phyloP scores from a whole-genome alignment of 2,329 filamentous ascomycete species.

The Chaetomium strumarium region DNA sequence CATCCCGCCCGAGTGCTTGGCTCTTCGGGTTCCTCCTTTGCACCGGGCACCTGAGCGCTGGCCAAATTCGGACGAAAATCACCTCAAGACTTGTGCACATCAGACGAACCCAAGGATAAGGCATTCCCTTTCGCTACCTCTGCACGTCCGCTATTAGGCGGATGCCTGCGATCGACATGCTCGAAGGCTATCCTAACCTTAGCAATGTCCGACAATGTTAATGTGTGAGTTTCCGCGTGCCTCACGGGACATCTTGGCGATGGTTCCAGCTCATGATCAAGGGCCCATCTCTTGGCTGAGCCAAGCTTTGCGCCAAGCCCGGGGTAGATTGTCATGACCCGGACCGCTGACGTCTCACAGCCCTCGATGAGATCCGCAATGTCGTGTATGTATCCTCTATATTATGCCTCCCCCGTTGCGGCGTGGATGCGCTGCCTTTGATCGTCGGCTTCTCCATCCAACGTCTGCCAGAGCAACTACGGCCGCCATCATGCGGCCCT shows the following conservation, averaged over 20 bases:
- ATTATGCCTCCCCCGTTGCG: not conserved
- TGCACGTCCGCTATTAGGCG: not conserved
- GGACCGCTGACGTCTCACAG: slow-evolving; percentile 28
- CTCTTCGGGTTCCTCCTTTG: slow-evolving; percentile 10
- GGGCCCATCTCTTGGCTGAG: slow-evolving; percentile 22
- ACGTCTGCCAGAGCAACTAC: not conserved
- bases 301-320: slow-evolving; percentile 27
- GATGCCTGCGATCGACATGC: slow-evolving; percentile 15
- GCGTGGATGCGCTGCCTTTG: not conserved
- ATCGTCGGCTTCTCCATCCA: not conserved
- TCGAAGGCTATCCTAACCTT: slow-evolving; percentile 13
- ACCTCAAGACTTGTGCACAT: not conserved
- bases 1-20: slow-evolving; percentile 15
- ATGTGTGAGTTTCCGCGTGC: slow-evolving; percentile 22
- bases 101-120: not conserved
- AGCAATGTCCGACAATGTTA: slow-evolving; percentile 23
- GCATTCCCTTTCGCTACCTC: not conserved
- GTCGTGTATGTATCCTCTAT: slow-evolving; percentile 26
- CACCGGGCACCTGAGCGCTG: slow-evolving; percentile 6
- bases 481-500: not conserved
- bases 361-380: slow-evolving; percentile 32
- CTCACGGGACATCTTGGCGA: slow-evolving; percentile 13
- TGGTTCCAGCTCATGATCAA: slow-evolving; percentile 15
- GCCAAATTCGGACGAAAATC: not conserved
- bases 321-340: slow-evolving; percentile 17